These are phyloP conservation scores for Clathrospora elynae DNA, from an alignment of 2,329 filamentous ascomycete species.

Conservation along the genomic window DNA sequence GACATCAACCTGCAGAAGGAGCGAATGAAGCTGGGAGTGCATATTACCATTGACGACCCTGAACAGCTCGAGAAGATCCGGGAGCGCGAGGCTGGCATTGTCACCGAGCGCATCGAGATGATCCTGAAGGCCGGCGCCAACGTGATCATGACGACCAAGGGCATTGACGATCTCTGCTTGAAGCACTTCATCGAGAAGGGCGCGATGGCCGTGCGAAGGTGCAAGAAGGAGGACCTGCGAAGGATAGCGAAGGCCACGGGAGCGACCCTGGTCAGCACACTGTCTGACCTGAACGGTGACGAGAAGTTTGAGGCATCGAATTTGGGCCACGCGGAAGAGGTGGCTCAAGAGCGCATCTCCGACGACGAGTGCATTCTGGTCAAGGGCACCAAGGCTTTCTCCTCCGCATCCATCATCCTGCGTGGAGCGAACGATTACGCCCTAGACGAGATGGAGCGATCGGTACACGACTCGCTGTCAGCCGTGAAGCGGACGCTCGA, in stretches of 20 bases:
- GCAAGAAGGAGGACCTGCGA: conserved; percentile 97
- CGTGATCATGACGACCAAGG: conserved; percentile 95
- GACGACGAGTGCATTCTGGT: conserved; percentile 98
- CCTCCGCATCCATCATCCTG: conserved; percentile 93
- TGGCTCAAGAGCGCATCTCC: conserved; percentile 97
- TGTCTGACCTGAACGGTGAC: conserved; percentile 96
- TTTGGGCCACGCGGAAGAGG: conserved; percentile 90
- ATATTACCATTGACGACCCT: conserved; percentile 97
- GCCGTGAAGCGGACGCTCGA: conserved; percentile 97
- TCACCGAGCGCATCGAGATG: conserved; percentile 93
- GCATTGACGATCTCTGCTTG: conserved; percentile 92
- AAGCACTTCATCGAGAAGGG: conserved; percentile 95
- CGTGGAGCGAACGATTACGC: conserved; percentile 95
- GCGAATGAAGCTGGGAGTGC: conserved; percentile 97
- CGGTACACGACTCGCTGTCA: conserved; percentile 93
- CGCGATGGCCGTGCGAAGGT: conserved; percentile 92
- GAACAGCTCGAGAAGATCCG: conserved; percentile 97
- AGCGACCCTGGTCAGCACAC: conserved; percentile 86
- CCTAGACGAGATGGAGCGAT: conserved; percentile 98
- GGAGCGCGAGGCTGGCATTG: conserved; percentile 87
- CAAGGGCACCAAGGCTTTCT: conserved; percentile 93
- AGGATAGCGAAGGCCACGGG: conserved; percentile 96
- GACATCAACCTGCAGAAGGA: conserved; percentile 99
- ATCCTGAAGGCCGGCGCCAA: conserved; percentile 97
- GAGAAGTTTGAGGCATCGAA: conserved; percentile 93